Evolutionary conservation across 2,329 filamentous ascomycete species (phyloP), one percentile per base, ranked within the genome.

Genomic region (Penicillium palitans): DNA sequence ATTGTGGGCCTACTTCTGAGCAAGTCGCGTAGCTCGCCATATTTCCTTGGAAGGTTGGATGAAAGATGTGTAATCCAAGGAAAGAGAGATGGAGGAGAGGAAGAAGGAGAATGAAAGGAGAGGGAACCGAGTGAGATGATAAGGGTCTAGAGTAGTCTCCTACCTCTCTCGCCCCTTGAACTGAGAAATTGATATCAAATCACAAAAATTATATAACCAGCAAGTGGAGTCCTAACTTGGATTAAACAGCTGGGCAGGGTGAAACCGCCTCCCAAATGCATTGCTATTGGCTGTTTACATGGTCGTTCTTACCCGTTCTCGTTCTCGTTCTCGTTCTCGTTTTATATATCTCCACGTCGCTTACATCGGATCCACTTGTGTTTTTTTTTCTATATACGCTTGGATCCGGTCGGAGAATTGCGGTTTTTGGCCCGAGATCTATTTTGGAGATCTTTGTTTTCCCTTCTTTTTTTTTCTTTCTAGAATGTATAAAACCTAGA

Each of bases 1-100:
- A 83, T 21, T 55, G 10, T 3, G 68, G 66, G 35, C 69, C 71
- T 48, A 75, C 72, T n/a, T 77, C 61, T 1, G 63, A 66, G 57
- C 77, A 79, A 15, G 68, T 65, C 12, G 50, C 29, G 57, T 66
- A 67, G 50, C 67, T 64, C 40, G 67, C 59, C 57, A 65, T 67
- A 39, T 49, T 49, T 21, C 19, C 19, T n/a, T n/a, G n/a, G n/a
- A 21, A 21, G 19, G 19, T 21, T 52, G 13, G 19, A 9, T 31
- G 25, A 9, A 39, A 24, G 15, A 33, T 2, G n/a, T 50, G 27
- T 35, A 19, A 42, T 59, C 39, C 41, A 51, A 29, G 21, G 15
- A 49, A n/a, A 27, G 51, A 54, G 24, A 19, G 6, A 27, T 40
- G 19, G 19, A 39, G 8, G 13, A 50, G 17, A 44, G 24, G 35